Evolutionary conservation across 78 protist genomes (phyloP), one percentile per base, ranked within the genome.

Genomic region (Dictyostelium capitatum): DNA sequence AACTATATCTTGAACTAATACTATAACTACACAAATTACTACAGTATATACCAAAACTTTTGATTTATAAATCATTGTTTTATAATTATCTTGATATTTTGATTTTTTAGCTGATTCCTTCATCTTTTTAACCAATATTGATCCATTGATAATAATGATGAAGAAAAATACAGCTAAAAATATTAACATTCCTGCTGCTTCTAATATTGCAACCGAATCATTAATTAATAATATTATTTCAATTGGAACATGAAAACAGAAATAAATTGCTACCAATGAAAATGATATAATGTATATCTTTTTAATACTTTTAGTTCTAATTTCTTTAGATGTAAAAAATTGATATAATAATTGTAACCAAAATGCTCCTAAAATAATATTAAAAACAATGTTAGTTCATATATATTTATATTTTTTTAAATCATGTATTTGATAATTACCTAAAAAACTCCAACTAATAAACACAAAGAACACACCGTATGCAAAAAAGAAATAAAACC

Each of bases 1-100:
- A 25, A 62, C 70, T 25, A 62, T 62, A 62, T 62, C 70, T 62
- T 62, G 70, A 23, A 37, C 70, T 62, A 62, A 62, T 25, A 62
- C 70, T 12, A 62, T 9, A n/a, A 62, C 10, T 11, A 62, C 28
- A 62, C 70, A 62, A 23, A 62, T 62, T 11, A 62, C 19, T 11
- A 62, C 41, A 3, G 70, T 62, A 62, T 62, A 62, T 25, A 62
- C 17, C 14, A 62, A 62, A 4, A 62, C 1, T 62, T 62, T 62
- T 23, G 70, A 62, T 25, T 62, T 62, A 25, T 62, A 62, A 25
- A 62, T 62, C 70, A 62, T 62, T 23, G 23, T 30, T 23, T 25
- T 62, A 62, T 62, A 62, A 62, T 17, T 62, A 11, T 62, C 70
- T 62, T 62, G 70, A 11, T 62, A 62, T 23, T 62, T 62, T 62